phyloP scores from a whole-genome alignment of 2,329 filamentous ascomycete genomes.

The Westerdykella sp. region DNA sequence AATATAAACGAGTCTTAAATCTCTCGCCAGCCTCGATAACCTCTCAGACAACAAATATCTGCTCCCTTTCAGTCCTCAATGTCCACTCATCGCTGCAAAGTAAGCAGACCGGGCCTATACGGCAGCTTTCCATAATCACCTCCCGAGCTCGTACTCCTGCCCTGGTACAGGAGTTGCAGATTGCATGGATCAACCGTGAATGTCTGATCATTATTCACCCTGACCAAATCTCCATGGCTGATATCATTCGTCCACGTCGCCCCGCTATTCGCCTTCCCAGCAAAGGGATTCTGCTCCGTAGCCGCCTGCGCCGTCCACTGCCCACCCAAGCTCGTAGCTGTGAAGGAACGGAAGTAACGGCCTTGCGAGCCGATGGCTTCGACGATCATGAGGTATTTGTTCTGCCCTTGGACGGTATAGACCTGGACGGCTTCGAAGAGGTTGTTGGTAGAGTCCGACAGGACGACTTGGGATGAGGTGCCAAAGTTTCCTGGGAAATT shows the following conservation, averaged over 20 bases:
- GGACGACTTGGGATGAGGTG: conserved; percentile 42
- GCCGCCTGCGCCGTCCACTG: conserved; percentile 54
- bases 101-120: conserved; percentile 53
- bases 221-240: conserved; percentile 58
- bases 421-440: conserved; percentile 63
- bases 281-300: conserved; percentile 54
- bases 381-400: conserved; percentile 61
- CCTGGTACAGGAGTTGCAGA: conserved; percentile 60
- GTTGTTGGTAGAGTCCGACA: conserved; percentile 51
- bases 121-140: conserved; percentile 49
- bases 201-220: conserved; percentile 54
- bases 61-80: too few relatives aligned
- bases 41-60: too few relatives aligned
- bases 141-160: conserved; percentile 40
- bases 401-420: conserved; percentile 52
- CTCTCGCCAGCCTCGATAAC: too few relatives aligned
- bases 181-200: conserved; percentile 59
- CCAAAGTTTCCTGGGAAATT: conserved; percentile 59
- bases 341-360: conserved; percentile 63
- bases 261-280: conserved; percentile 60
- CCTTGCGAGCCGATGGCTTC: conserved; percentile 54
- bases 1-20: too few relatives aligned
- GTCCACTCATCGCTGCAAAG: conserved; percentile 31
- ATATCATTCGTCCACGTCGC: conserved; percentile 62
- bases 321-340: conserved; percentile 51